These are phyloP conservation scores for Berberis thunbergii DNA, from an alignment of 164 flowering plant genomes.

Conservation along the genomic window DNA sequence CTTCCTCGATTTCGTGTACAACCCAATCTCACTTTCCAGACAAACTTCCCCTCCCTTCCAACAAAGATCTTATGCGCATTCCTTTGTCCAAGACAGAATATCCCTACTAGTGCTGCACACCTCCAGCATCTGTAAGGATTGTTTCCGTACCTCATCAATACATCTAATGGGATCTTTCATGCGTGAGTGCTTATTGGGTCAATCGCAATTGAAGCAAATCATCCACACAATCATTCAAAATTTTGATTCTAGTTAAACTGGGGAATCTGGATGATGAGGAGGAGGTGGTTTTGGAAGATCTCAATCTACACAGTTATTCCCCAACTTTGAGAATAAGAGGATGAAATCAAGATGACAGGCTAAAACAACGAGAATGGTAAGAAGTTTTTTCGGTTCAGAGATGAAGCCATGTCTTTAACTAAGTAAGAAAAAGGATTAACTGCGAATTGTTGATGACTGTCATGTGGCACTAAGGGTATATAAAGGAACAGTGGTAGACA, in stretches of 20 bases:
- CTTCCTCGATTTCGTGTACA: slow-evolving; percentile 8
- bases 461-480: too few relatives aligned
- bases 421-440: too few relatives aligned
- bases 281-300: slow-evolving; percentile 1
- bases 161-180: neutral
- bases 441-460: too few relatives aligned
- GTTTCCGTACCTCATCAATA: slow-evolving; percentile 3
- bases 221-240: slow-evolving; percentile 1
- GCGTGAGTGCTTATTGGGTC: slow-evolving; percentile 1
- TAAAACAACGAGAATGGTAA: slow-evolving; percentile 12
- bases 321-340: neutral
- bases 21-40: neutral
- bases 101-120: slow-evolving; percentile 8
- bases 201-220: slow-evolving; percentile 5
- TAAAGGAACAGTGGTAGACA: too few relatives aligned
- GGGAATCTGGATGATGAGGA: neutral
- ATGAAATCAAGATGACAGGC: slow-evolving; percentile 13
- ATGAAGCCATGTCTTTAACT: neutral
- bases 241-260: neutral
- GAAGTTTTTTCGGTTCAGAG: neutral
- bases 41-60: neutral
- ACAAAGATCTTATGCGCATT: slow-evolving; percentile 7
- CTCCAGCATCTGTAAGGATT: slow-evolving; percentile 6
- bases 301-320: slow-evolving; percentile 4
- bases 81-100: slow-evolving; percentile 1